phyloP scores from a whole-genome alignment of 2,329 filamentous ascomycete species.

The Colletotrichum destructivum region DNA sequence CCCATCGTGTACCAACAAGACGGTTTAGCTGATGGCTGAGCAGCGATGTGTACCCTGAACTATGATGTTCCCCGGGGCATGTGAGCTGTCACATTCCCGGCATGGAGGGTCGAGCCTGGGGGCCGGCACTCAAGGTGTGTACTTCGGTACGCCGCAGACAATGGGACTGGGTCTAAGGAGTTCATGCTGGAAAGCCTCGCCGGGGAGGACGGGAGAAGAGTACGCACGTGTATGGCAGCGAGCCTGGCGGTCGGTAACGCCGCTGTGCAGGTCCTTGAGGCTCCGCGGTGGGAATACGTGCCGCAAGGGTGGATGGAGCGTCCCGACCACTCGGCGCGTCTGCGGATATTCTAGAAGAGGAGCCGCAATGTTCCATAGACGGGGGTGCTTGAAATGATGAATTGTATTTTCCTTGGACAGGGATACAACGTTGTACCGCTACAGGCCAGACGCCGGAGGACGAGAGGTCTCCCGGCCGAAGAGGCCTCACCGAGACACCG shows the following conservation, averaged over 20 bases:
- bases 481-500: slow-evolving; percentile 38
- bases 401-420: slow-evolving; percentile 14
- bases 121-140: not conserved
- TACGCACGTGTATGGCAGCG: slow-evolving; percentile 10
- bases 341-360: slow-evolving; percentile 33
- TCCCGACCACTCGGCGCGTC: slow-evolving; percentile 32
- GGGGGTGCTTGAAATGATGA: slow-evolving; percentile 30
- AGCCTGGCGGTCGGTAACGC: slow-evolving; percentile 35
- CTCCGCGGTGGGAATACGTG: not conserved
- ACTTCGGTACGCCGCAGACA: not conserved
- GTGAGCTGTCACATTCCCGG: slow-evolving; percentile 40
- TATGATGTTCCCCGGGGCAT: slow-evolving; percentile 20
- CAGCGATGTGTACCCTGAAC: slow-evolving; percentile 43
- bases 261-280: slow-evolving; percentile 22
- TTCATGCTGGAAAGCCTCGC: slow-evolving; percentile 32
- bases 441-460: slow-evolving; percentile 3
- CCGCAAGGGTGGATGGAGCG: not conserved
- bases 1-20: slow-evolving; percentile 31
- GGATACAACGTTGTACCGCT: not conserved
- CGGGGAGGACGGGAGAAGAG: slow-evolving; percentile 19
- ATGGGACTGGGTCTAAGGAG: not conserved
- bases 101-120: slow-evolving; percentile 28
- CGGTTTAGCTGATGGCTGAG: slow-evolving; percentile 34
- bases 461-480: slow-evolving; percentile 25
- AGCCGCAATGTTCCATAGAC: slow-evolving; percentile 26